Conservation (phyloP, 495 filamentous ascomycete genomes). For the Neurospora discreta region DNA sequence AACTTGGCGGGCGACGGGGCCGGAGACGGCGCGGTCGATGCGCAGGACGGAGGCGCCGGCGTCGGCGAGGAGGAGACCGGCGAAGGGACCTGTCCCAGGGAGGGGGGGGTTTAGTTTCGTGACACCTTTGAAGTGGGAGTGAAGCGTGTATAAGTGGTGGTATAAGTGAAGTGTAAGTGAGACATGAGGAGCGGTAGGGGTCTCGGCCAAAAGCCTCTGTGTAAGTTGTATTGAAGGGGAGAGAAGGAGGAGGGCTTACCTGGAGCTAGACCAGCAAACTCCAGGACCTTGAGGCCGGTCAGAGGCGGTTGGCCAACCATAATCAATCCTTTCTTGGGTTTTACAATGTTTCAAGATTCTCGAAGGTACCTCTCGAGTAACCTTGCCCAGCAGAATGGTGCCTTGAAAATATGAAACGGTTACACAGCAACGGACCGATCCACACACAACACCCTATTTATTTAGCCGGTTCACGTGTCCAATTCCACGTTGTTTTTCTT, state of each 20-base stretch:
- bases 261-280: slow-evolving; percentile 83
- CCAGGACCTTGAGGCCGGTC: slow-evolving; percentile 66
- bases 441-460: not conserved
- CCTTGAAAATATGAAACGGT: not conserved
- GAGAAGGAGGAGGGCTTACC: slow-evolving; percentile 35
- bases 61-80: slow-evolving; percentile 79
- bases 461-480: not conserved
- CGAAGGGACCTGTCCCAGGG: slow-evolving; percentile 59
- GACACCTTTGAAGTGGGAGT: not conserved
- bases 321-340: not conserved
- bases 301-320: slow-evolving; percentile 53
- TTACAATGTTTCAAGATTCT: not conserved
- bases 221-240: not conserved
- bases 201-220: not conserved
- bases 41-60: slow-evolving; percentile 81
- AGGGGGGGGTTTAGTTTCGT: not conserved
- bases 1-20: slow-evolving; percentile 30
- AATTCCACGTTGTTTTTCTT: not conserved
- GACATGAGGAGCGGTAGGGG: not conserved
- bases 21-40: slow-evolving; percentile 53
- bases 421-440: not conserved
- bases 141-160: not conserved
- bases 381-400: not conserved
- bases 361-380: not conserved
- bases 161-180: not conserved